Base-by-base conservation (phyloP, 768 basidiomycete genomes). In the Sarcodon sp. region DNA sequence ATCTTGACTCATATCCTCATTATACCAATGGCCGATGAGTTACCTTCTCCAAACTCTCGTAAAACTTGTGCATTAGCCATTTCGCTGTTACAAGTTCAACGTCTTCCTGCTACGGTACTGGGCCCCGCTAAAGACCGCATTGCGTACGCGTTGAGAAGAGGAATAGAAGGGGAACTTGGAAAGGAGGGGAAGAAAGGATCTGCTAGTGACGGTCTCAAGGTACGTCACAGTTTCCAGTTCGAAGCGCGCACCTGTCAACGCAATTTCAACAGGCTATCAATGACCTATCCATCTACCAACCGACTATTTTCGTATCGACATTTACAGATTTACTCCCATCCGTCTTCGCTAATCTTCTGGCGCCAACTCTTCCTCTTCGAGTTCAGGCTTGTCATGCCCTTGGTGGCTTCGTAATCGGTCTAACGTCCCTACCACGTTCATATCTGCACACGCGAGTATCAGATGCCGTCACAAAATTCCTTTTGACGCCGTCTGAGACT, bases 161-260 rank as follows among this genome's bases (percentile, higher is more conserved):
- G 82, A 21, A 73, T 91, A 50, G 83, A 85, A 47, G 88, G 88
- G 6, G 83, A 89, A 52, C 73, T 90, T 11, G 88, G 88, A 5
- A 87, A 86, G 59, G 88, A 91, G 60, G 88, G 88, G 8, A 90
- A 90, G 68, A 89, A 87, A 57, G 88, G 88, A 0, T 78, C 87
- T 4, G 73, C 71, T 1, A 82, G 73, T 33, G 87, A 91, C 60
- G 85, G 83, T 16, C 69, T 88, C 43, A 86, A 80, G 73, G 87
- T 82, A 58, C 54, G 63, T 59, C 13, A 15, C 11, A 35, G 3
- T 27, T 27, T 46, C 44, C 18, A 15, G 8, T 46, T 48, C 44
- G 38, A 37, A 35, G 33, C 21, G 52, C 47, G 52, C 44, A 48
- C 50, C 47, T 47, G 43, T 37, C 27, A 27, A 39, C 48, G 12